phyloP scores from a whole-genome alignment of 2,329 filamentous ascomycete species.

The Sordariomycetes sp. region DNA sequence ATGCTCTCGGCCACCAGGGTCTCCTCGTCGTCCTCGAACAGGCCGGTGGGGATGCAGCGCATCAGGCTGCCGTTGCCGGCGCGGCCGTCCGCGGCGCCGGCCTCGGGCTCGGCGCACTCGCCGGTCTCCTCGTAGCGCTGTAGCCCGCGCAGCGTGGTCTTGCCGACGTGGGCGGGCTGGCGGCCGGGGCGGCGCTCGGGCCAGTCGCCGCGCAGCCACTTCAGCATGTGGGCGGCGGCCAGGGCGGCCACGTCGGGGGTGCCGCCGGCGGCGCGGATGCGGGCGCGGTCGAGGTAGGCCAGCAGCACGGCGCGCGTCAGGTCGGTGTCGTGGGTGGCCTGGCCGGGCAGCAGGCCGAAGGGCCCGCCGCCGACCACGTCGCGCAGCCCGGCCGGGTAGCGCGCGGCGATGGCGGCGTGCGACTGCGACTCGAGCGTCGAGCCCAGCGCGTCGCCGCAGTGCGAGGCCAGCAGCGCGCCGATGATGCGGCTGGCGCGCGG shows the following conservation, averaged over 20 bases:
- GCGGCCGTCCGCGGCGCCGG: slow-evolving; percentile 20
- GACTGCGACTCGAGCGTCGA: slow-evolving; percentile 31
- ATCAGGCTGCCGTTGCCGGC: slow-evolving; percentile 36
- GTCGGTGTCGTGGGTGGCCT: slow-evolving; percentile 37
- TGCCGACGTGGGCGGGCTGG: slow-evolving; percentile 26
- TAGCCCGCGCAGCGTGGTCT: slow-evolving; percentile 24
- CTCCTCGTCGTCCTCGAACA: slow-evolving; percentile 21
- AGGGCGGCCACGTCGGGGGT: slow-evolving; percentile 17
- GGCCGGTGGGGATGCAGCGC: slow-evolving; percentile 32
- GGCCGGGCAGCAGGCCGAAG: slow-evolving; percentile 29
- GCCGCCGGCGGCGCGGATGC: background rate
- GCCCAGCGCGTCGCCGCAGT: slow-evolving; percentile 34
- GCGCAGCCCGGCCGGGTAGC: slow-evolving; percentile 24
- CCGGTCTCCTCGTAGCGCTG: slow-evolving; percentile 12
- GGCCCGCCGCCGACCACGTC: slow-evolving; percentile 32
- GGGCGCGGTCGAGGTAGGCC: slow-evolving; percentile 22
- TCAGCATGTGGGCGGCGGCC: slow-evolving; percentile 26
- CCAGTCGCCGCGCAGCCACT: slow-evolving; percentile 31
- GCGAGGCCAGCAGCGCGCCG: slow-evolving; percentile 33
- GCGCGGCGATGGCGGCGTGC: slow-evolving; percentile 18
- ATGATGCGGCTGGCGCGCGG: slow-evolving; percentile 12
- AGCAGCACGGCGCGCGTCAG: slow-evolving; percentile 32
- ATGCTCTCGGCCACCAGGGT: slow-evolving; percentile 19
- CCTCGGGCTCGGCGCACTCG: slow-evolving; percentile 16
- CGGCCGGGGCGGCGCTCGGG: slow-evolving; percentile 21